Evolutionary conservation across 306 rosid genomes (phyloP), one percentile per base, ranked within the genome.

Genomic region (Cicer chorassanicum): DNA sequence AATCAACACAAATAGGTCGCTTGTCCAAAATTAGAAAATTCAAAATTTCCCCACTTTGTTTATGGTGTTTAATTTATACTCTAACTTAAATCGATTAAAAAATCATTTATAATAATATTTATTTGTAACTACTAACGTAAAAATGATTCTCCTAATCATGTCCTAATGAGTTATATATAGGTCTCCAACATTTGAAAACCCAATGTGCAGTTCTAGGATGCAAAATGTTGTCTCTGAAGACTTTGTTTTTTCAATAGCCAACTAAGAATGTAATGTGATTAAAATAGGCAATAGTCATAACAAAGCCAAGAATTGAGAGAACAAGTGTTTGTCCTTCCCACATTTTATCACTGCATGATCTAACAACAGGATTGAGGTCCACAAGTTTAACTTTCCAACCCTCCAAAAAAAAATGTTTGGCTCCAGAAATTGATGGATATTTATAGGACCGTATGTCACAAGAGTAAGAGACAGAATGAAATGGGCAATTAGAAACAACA

Each of bases 391-490:
- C 46, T 43, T 43, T 7, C 46, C 10, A 19, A 19, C 21, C 21
- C 21, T 19, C 21, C 10, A 16, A 7, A 2, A 7, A 43, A 43
- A 43, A 7, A 7, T 1, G 10, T 43, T 43, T 0, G 46, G 7
- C 10, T 43, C 46, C 46, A 1, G 10, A n/a, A 9, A 24, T 1
- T 34, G 48, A 56, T 48, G 48, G 69, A 41, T 9, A 65, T 11
- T 72, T 16, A 16, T 54, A 40, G 10, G 21, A 57, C 65, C 53
- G 19, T 24, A 1, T 12, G 8, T 18, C 10, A 38, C 46, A 62
- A 72, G 24, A 50, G 36, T 59, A 55, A 45, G 38, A 49, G 56
- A 71, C 50, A 57, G 38, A 63, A 72, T 36, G 80, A 54, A 74
- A 55, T 18, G 49, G 29, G 65, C 62, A 61, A 71, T 41, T 13